Evolutionary conservation across 805 yeast species (phyloP).

Genomic region (Metschnikowia borealis): DNA sequence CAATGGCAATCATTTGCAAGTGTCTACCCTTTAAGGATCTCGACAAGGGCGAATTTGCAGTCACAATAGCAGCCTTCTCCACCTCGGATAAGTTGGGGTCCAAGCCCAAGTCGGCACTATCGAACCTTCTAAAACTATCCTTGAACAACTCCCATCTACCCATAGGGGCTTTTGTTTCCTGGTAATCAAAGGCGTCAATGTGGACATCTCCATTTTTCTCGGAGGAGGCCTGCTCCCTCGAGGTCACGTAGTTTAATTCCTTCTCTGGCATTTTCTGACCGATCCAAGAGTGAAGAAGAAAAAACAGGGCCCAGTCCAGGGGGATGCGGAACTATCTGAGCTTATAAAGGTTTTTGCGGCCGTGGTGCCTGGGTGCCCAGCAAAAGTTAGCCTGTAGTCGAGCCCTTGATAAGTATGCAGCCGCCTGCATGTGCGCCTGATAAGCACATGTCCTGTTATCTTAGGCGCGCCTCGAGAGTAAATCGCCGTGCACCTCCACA

Average conservation of each 20-base stretch:
- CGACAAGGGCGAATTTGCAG: constrained; percentile 56
- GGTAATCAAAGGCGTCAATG: constrained; percentile 28
- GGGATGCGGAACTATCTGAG: too few relatives aligned
- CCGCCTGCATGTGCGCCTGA: constrained; percentile 2
- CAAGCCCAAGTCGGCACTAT: constrained; percentile 36
- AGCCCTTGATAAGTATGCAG: neutral
- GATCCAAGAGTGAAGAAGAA: neutral
- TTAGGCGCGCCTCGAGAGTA: neutral
- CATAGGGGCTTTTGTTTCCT: constrained; percentile 16
- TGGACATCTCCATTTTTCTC: constrained; percentile 39
- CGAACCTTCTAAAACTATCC: constrained; percentile 33
- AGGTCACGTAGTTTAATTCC: constrained; percentile 39
- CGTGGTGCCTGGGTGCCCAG: neutral
- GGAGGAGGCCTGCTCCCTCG: constrained; percentile 31
- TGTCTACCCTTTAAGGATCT: constrained; percentile 55
- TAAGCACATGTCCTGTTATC: constrained; percentile 5
- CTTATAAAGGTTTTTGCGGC: neutral
- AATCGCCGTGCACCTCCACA: constrained; percentile 4
- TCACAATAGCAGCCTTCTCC: constrained; percentile 45
- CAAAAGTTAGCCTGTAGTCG: neutral
- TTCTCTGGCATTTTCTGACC: constrained; percentile 33
- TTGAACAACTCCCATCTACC: constrained; percentile 17
- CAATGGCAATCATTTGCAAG: constrained; percentile 74
- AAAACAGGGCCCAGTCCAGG: neutral
- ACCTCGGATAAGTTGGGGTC: constrained; percentile 40